These are phyloP conservation scores for Phascolomyces articulosus DNA, from an alignment of 371 early-diverging fungal genomes.

Conservation along the genomic window DNA sequence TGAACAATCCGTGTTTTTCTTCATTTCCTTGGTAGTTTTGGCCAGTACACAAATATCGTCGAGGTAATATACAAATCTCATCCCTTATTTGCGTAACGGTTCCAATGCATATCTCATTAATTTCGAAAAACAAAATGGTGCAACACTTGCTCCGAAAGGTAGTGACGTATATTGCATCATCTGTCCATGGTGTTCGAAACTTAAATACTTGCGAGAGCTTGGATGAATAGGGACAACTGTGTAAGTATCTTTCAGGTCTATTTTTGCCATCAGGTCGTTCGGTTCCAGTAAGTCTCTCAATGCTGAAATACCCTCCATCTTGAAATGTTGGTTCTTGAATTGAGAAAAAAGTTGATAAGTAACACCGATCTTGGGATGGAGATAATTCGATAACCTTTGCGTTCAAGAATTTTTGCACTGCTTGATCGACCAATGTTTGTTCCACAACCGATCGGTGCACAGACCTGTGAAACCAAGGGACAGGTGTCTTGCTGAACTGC, in stretches of 20 bases:
- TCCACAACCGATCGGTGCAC: not conserved
- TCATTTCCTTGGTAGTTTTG: no score
- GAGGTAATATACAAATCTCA: conserved; percentile 9
- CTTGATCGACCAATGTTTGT: not conserved
- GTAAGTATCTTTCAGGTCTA: conserved; percentile 9
- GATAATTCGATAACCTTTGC: not conserved
- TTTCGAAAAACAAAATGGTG: not conserved
- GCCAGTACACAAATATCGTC: conserved; percentile 22
- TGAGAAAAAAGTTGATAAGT: conserved; percentile 2
- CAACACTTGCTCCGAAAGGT: not conserved
- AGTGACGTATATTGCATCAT: not conserved
- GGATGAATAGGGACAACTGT: conserved; percentile 2
- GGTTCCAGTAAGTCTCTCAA: conserved; percentile 1
- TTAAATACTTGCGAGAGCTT: not conserved
- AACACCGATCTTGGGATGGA: not conserved
- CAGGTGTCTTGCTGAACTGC: not conserved
- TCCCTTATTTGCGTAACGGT: not conserved
- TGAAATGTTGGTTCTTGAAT: conserved; percentile 17
- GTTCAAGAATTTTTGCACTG: not conserved
- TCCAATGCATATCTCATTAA: not conserved
- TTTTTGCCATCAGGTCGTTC: not conserved
- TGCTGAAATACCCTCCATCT: conserved; percentile 19
- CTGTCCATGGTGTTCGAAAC: not conserved
- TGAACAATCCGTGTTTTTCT: no score
- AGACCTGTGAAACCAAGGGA: not conserved